Evolutionary conservation across 768 basidiomycete genomes (phyloP), one percentile per base, ranked within the genome.

Genomic region (Suillus decipiens): DNA sequence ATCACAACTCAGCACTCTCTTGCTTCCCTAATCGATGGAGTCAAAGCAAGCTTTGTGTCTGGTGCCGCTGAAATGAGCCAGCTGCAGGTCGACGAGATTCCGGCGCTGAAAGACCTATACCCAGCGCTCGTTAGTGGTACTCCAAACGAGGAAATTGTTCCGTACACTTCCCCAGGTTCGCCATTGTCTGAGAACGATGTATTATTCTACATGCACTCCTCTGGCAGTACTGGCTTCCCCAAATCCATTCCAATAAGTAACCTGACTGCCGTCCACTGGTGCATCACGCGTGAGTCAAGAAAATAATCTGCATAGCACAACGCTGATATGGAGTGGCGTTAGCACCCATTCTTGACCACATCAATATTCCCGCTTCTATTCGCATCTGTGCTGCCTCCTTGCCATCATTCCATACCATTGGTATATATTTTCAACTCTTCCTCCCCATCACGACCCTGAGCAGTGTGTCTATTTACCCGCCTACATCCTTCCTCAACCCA

Each of bases 221-320:
- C 84, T 3, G 82, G 82, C 17, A 82, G 81, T 57, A 81, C 82
- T 0, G 81, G 82, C 2, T 74, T 80, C 53, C 81, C 82, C 0
- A 83, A 81, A 61, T 67, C 79, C 9, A 77, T 84, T 51, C 69
- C 74, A 2, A 72, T 78, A 37, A 77, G 73, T 0, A 71, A 77
- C 48, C 63, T 68, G 14, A 71, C 67, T 12, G 51, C 74, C 9
- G 37, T 72, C 3, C 73, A 80, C 39, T 80, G 78, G 74, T 74
- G 72, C 15, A 62, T 65, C n/a, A 69, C 73, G 34, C 71, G 81
- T 83, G 65, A 67, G 75, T 71, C 5, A 1, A 8, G 2, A 24
- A 22, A 42, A 41, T 12, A 43, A 28, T 12, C 31, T 41, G 48
- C 24, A 28, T 17, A 22, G 31, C 48, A 14, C n/a, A 39, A 54